Percentiles rank a stretch among this genome's conserved stretches.
phyloP scores from a whole-genome alignment of 768 basidiomycete genomes.

The Floccularia luteovirens region DNA sequence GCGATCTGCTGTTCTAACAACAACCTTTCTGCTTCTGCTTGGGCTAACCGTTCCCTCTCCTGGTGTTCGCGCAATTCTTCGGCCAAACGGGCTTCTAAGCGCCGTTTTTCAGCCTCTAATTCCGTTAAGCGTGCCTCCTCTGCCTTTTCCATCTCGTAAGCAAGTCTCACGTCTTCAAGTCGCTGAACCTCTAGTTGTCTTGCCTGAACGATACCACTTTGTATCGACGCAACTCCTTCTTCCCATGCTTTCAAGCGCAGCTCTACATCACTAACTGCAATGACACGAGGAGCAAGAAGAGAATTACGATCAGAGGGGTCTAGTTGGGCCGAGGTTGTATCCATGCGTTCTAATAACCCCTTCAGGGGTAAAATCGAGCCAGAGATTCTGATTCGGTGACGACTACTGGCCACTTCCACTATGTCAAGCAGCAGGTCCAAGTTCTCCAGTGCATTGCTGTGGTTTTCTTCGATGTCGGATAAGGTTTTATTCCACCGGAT shows the following conservation, averaged over 20 bases:
- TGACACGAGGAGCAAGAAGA: constrained; percentile 39
- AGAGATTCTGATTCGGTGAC: constrained; percentile 28
- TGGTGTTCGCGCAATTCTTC: constrained; percentile 13
- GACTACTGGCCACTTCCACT: constrained; percentile 24
- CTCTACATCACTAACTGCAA: constrained; percentile 45
- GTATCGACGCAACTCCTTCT: constrained; percentile 32
- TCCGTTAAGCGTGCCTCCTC: constrained; percentile 24
- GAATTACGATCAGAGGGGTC: constrained; percentile 38
- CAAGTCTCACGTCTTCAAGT: constrained; percentile 26
- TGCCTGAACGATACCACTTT: constrained; percentile 30
- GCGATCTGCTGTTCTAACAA: constrained; percentile 11
- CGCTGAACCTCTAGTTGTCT: constrained; percentile 32
- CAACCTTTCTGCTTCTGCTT: constrained; percentile 13
- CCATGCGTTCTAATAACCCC: constrained; percentile 48
- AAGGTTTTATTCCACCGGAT: constrained; percentile 26
- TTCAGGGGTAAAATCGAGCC: constrained; percentile 47
- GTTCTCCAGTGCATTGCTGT: constrained; percentile 16
- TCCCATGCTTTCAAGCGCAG: constrained; percentile 39
- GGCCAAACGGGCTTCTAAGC: constrained; percentile 14
- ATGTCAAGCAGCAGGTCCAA: constrained; percentile 24
- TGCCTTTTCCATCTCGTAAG: too few species aligned
- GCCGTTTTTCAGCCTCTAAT: constrained; percentile 21
- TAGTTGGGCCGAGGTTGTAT: constrained; percentile 31
- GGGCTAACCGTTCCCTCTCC: constrained; percentile 15
- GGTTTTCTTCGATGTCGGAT: constrained; percentile 9